A percentile compares a stretch with the other conserved stretches of the same genome.
Evolutionary conservation across 352 stramenopile genomes (phyloP).

Genomic region (Paralagenidium karlingii): DNA sequence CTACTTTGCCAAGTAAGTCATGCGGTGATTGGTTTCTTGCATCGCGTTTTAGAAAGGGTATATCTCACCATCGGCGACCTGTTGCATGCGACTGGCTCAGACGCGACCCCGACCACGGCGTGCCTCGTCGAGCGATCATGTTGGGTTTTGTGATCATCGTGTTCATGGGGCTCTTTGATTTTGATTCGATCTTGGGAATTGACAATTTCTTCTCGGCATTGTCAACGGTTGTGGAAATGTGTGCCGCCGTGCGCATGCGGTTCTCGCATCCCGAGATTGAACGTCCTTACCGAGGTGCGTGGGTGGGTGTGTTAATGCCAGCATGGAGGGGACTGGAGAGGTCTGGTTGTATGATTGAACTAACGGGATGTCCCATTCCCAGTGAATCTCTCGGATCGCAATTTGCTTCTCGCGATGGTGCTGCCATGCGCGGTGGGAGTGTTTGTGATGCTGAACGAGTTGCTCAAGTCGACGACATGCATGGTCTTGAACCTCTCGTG

Average conservation of each 20-base stretch:
- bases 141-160: slow-evolving; percentile 69
- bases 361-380: too few species aligned
- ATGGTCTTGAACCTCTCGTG: slow-evolving; percentile 39
- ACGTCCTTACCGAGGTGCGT: slow-evolving; percentile 55
- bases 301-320: slow-evolving; percentile 5
- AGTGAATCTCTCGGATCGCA: slow-evolving; percentile 53
- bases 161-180: slow-evolving; percentile 68
- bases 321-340: background rate
- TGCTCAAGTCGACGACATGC: slow-evolving; percentile 64
- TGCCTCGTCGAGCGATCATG: slow-evolving; percentile 51
- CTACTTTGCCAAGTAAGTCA: slow-evolving; percentile 60
- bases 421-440: slow-evolving; percentile 49
- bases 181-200: slow-evolving; percentile 66
- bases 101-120: slow-evolving; percentile 36
- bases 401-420: slow-evolving; percentile 26
- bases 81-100: slow-evolving; percentile 13
- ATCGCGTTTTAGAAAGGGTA: background rate
- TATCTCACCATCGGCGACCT: background rate
- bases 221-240: slow-evolving; percentile 61
- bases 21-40: too few species aligned
- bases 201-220: slow-evolving; percentile 74
- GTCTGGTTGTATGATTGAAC: background rate
- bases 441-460: slow-evolving; percentile 71
- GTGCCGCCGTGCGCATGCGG: slow-evolving; percentile 60
- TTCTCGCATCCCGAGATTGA: slow-evolving; percentile 63